Evolutionary conservation across 208 protist genomes (phyloP), one percentile per base, ranked within the genome.

Genomic region (Trypanosoma cruzi): DNA sequence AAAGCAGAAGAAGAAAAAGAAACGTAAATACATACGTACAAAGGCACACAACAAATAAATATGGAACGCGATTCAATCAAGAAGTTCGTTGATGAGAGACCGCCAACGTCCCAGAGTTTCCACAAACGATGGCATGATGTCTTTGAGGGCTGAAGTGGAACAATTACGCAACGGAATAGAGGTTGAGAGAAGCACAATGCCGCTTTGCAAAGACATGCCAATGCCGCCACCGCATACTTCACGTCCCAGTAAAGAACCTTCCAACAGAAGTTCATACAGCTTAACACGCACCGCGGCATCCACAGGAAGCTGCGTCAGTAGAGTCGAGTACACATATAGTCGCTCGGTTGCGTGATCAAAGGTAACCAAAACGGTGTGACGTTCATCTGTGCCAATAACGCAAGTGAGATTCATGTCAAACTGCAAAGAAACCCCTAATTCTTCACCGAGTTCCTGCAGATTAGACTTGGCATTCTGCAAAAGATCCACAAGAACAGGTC

Each of bases 141-240:
- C 79, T 46, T 64, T 74, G 34, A 95, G 69, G n/a, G 85, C 84
- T 29, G 48, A 68, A 2, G 69, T 58, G 31, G 60, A 73, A 34
- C 78, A 88, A 72, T 86, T 55, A 34, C 56, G 54, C 59, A 88
- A 61, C 37, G 76, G 73, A 52, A 95, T 67, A 22, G 85, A 89
- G 24, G 87, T 90, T 13, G 80, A 75, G 28, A 95, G 63, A 22
- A 93, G 54, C 18, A 95, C 82, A n/a, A 95, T 58, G 32, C 80
- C 79, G 62, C 80, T 87, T 53, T 79, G 69, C 44, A 80, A 63
- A 2, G 83, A 92, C 20, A 93, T 50, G 1, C 86, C 86, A 32
- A 92, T 76, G 16, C 89, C 86, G 59, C 89, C 89, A 37, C 89
- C 89, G 50, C 86, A 90, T 14, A 95, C 87, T 61, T 95, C 89